Evolutionary conservation across 768 basidiomycete species (phyloP).

Genomic region (Leccinellum albellum): DNA sequence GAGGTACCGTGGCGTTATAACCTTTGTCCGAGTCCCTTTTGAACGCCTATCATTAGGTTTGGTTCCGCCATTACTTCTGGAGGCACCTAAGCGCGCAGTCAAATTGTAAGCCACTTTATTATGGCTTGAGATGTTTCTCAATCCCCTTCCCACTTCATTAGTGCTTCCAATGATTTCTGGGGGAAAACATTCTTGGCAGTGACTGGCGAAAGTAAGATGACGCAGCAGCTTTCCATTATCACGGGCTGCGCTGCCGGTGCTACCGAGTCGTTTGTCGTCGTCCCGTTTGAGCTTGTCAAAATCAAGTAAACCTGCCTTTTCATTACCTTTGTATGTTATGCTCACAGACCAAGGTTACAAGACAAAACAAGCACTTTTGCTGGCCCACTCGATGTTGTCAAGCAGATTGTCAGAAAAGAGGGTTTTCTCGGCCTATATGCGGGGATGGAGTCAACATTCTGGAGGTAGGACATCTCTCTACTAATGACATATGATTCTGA

Average conservation of each 20-base stretch:
- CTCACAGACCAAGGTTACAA: slow-evolving; percentile 57
- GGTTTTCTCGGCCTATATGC: slow-evolving; percentile 85
- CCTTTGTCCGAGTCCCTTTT: background rate
- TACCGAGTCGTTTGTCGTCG: slow-evolving; percentile 91
- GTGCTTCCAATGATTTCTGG: slow-evolving; percentile 94
- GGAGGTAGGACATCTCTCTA: slow-evolving; percentile 58
- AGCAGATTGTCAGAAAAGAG: slow-evolving; percentile 69
- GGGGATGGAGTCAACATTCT: slow-evolving; percentile 97
- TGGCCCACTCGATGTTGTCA: slow-evolving; percentile 90
- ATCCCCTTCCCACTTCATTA: slow-evolving; percentile 24
- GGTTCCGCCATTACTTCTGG: slow-evolving; percentile 90
- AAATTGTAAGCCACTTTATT: slow-evolving; percentile 64
- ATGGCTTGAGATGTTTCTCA: background rate
- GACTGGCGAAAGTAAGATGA: slow-evolving; percentile 80
- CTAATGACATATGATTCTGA: background rate
- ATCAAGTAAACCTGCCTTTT: slow-evolving; percentile 51
- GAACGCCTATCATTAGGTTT: slow-evolving; percentile 50
- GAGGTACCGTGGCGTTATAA: slow-evolving; percentile 47
- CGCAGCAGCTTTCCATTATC: slow-evolving; percentile 76
- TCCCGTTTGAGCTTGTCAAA: slow-evolving; percentile 95
- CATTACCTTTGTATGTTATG: background rate
- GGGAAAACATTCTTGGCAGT: slow-evolving; percentile 68
- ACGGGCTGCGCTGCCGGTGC: slow-evolving; percentile 96
- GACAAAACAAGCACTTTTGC: slow-evolving; percentile 88
- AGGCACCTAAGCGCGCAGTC: slow-evolving; percentile 97